A percentile compares a stretch with the other conserved stretches of the same genome.
phyloP scores from a whole-genome alignment of 1,284 basidiomycete species.

The Polyporus tsugae region DNA sequence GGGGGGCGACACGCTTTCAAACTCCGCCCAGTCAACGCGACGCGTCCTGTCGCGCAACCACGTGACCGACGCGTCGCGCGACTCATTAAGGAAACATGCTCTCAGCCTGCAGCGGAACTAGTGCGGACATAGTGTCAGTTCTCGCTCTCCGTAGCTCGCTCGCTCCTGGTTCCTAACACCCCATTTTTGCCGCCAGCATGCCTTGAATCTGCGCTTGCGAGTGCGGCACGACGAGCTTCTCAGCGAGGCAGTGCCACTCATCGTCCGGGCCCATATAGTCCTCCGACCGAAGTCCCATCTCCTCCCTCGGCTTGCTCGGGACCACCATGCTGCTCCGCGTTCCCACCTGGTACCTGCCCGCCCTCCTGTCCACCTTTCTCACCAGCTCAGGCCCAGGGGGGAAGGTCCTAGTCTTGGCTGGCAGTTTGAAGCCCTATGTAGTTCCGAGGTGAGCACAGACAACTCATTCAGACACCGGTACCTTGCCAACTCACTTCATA shows the following conservation, averaged over 20 bases:
- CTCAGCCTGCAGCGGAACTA: conserved; percentile 22
- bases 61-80: conserved; percentile 42
- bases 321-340: conserved; percentile 29
- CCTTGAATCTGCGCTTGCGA: neutral
- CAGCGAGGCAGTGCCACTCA: conserved; percentile 25
- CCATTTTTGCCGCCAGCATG: neutral
- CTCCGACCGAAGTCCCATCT: neutral
- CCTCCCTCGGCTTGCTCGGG: conserved; percentile 14
- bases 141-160: neutral
- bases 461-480: neutral
- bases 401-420: conserved; percentile 3
- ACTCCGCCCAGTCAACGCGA: conserved; percentile 44
- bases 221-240: conserved; percentile 15
- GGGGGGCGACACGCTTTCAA: conserved; percentile 41
- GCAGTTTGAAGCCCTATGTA: conserved; percentile 4
- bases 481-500: neutral
- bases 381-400: conserved; percentile 15
- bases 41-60: conserved; percentile 34
- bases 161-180: conserved; percentile 13
- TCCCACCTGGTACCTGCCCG: conserved; percentile 25
- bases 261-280: conserved; percentile 28
- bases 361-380: conserved; percentile 20
- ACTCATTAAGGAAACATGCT: neutral
- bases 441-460: neutral
- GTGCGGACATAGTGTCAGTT: conserved; percentile 23